Conservation (phyloP, 805 yeast species). For the Pichia deserticola region DNA sequence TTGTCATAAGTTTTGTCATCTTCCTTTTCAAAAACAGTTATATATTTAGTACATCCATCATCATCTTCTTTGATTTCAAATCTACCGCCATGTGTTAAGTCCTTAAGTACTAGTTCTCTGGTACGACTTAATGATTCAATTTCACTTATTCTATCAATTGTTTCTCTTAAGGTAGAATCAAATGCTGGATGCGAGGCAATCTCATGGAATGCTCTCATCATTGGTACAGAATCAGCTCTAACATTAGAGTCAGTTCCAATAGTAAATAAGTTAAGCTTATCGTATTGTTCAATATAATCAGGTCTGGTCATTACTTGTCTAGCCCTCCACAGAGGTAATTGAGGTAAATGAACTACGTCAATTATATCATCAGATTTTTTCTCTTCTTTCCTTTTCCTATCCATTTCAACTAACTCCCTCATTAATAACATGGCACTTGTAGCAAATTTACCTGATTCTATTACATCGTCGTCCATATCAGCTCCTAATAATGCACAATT, state of each 20-base stretch:
- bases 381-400: slow-evolving; percentile 28
- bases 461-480: slow-evolving; percentile 83
- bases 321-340: slow-evolving; percentile 75
- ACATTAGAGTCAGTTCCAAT: slow-evolving; percentile 68
- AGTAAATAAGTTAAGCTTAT: slow-evolving; percentile 70
- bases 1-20: background rate
- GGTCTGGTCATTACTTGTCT: slow-evolving; percentile 80
- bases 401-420: slow-evolving; percentile 66
- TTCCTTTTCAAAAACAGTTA: background rate
- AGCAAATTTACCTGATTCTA: slow-evolving; percentile 74
- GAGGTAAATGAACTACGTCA: slow-evolving; percentile 40
- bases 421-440: slow-evolving; percentile 67
- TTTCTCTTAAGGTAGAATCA: slow-evolving; percentile 55
- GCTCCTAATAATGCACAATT: slow-evolving; percentile 74
- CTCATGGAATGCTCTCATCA: slow-evolving; percentile 86
- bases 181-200: slow-evolving; percentile 67
- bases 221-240: slow-evolving; percentile 75
- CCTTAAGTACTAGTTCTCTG: slow-evolving; percentile 66
- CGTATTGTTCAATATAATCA: slow-evolving; percentile 70
- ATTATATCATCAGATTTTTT: slow-evolving; percentile 14
- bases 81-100: slow-evolving; percentile 46
- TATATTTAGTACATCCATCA: slow-evolving; percentile 4
- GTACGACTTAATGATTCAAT: slow-evolving; percentile 76
- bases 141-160: slow-evolving; percentile 60
- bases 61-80: slow-evolving; percentile 25